Conservation (phyloP, 768 basidiomycete species). For the Arthromyces matolae region DNA sequence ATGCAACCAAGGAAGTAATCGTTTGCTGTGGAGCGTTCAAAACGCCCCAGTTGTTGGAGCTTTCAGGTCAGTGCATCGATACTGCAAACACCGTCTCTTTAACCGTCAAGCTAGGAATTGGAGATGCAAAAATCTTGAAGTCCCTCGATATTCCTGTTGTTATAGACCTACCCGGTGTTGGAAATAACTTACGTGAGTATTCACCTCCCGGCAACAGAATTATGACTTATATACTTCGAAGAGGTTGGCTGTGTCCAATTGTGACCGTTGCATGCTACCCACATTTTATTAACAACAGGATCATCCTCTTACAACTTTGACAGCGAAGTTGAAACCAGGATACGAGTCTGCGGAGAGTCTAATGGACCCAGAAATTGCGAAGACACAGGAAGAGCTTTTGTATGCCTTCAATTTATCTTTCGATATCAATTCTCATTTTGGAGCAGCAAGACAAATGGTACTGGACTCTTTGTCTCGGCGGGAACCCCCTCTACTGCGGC, state of each 20-base stretch:
- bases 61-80: neutral
- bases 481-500: neutral
- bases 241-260: neutral
- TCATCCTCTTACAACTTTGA: neutral
- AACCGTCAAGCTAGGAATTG: conserved; percentile 4
- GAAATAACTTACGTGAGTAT: conserved; percentile 8
- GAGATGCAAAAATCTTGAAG: conserved; percentile 5
- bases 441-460: neutral
- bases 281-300: neutral
- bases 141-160: conserved; percentile 1
- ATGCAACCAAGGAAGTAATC: conserved; percentile 3
- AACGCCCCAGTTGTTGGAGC: conserved; percentile 5
- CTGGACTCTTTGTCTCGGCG: neutral
- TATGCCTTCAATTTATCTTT: neutral
- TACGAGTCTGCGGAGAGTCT: neutral
- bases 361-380: neutral
- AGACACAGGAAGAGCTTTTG: neutral
- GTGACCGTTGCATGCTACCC: neutral
- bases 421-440: neutral
- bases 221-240: neutral
- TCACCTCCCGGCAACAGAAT: too few relatives aligned
- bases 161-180: conserved; percentile 11
- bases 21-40: conserved; percentile 2
- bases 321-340: conserved; percentile 1
- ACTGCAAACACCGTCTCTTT: neutral